Evolutionary conservation across 495 filamentous ascomycete genomes (phyloP), one percentile per base, ranked within the genome.

Genomic region (Talaromyces ruber): DNA sequence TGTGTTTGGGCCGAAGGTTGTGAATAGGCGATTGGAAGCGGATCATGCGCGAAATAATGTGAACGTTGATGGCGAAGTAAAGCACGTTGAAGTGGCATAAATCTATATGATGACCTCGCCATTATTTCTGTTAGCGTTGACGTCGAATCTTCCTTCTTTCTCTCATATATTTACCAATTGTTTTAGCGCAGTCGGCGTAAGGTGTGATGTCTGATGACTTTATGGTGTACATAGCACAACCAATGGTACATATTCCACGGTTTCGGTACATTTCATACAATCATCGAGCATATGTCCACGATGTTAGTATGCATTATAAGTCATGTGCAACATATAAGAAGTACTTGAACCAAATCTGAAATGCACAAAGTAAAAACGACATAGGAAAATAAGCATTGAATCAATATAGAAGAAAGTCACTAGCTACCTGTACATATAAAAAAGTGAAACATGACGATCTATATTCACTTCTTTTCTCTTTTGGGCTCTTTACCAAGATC

Each of bases 1-100:
- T 3, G 59, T 84, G 51, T 86, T 86, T 78, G 84, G 88, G 6
- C 67, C 85, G 51, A 64, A 81, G 56, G 76, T 81, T 61, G 67
- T 70, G 61, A 60, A 79, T 66, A 79, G 84, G 50, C 80, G 91
- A 60, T 73, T 89, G 62, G 80, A 82, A 63, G 70, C 81, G 52
- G 86, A 88, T 73, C 72, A 73, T 21, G 75, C 69, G 0, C 39
- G 71, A 25, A 4, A 28, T 47, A 59, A 24, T 29, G 25, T 32
- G 39, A 11, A 16, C n/a, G n/a, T 8, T 26, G 21, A 53, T 14
- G 50, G 50, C 50, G 21, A 53, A 4, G 12, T 5, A 3, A 6
- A 24, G 1, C 12, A 24, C 9, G 21, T 53, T n/a, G 50, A 14
- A 4, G 50, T 18, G 7, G 43, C 18, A 18, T n/a, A n/a, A n/a